Evolutionary conservation across 495 filamentous ascomycete genomes (phyloP), one percentile per base, ranked within the genome.

Genomic region (Ascobolus immersus): DNA sequence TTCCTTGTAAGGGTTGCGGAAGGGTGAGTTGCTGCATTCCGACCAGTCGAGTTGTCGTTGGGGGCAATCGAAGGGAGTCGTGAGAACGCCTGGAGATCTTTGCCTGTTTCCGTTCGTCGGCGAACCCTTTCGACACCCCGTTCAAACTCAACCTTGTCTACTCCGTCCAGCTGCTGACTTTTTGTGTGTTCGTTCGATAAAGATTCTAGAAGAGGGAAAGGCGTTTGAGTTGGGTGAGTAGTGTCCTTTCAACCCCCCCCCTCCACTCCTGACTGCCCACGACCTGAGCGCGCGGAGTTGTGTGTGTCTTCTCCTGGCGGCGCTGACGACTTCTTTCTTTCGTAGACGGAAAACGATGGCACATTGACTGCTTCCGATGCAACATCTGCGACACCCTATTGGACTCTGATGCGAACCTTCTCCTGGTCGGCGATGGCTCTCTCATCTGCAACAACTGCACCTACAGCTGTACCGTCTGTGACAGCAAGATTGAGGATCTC

Each of bases 401-500:
- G 53, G 89, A 99, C 56, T 93, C 86, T 23, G 89, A 99, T 51
- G 89, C 89, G 41, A 93, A 99, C 52, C 75, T 99, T 22, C 66
- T 99, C 25, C 70, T 99, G 12, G 77, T 99, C 35, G 89, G 86
- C 44, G 89, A 99, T 53, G 89, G 86, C 25, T 93, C 86, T 4
- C 65, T 99, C 35, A 94, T 99, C 40, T 99, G 89, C 61, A 93
- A 91, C 56, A 89, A 90, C 49, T 99, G 89, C 59, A 99, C 89
- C 25, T 99, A 99, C 55, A 93, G 81, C 60, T 99, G 89, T 58
- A 92, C 76, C 52, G 82, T 81, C 27, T 99, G 89, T 52, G 69
- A 70, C 20, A 81, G 91, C 51, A 99, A 99, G 60, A 99, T 99
- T 37, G 89, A 99, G 50, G 89, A 99, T 51, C 59, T 94, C 41